Conservation (phyloP, 1,284 basidiomycete species). For the Veloporphyrellus conicus region DNA sequence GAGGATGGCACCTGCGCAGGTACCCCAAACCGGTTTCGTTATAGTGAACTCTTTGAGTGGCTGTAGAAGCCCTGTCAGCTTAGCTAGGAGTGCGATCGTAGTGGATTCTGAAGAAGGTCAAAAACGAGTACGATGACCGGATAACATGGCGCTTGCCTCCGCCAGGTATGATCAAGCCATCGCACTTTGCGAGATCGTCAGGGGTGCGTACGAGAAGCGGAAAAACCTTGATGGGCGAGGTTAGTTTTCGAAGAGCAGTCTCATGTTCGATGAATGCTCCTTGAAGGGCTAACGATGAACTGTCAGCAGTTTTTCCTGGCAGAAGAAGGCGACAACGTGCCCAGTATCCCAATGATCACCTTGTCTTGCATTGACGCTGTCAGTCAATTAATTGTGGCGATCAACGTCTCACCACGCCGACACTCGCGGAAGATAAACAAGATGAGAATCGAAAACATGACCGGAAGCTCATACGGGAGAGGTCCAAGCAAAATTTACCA, state of each 20-base stretch:
- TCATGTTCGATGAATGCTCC: constrained; percentile 93
- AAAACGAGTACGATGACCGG: background rate
- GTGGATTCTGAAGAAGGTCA: constrained; percentile 68
- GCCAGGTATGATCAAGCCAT: constrained; percentile 89
- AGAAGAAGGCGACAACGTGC: constrained; percentile 6
- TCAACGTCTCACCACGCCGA: background rate
- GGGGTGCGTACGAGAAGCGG: constrained; percentile 72
- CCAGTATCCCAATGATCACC: constrained; percentile 30
- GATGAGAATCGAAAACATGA: too few relatives aligned
- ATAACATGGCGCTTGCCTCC: constrained; percentile 51
- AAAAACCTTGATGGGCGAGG: constrained; percentile 42
- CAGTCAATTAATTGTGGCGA: background rate
- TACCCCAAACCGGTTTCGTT: constrained; percentile 86
- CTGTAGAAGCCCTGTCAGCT: constrained; percentile 73
- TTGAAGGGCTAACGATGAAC: constrained; percentile 67
- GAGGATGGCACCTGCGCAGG: constrained; percentile 95
- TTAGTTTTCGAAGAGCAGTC: constrained; percentile 58
- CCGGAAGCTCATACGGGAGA: background rate
- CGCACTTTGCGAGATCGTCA: constrained; percentile 72
- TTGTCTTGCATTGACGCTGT: constrained; percentile 26
- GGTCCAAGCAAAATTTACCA: background rate
- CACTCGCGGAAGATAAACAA: background rate
- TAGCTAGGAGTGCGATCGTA: constrained; percentile 84
- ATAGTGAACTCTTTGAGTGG: constrained; percentile 70
- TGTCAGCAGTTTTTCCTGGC: constrained; percentile 1